These are phyloP conservation scores for Brassica incana DNA, from an alignment of 345 rosid genomes.

Conservation along the genomic window DNA sequence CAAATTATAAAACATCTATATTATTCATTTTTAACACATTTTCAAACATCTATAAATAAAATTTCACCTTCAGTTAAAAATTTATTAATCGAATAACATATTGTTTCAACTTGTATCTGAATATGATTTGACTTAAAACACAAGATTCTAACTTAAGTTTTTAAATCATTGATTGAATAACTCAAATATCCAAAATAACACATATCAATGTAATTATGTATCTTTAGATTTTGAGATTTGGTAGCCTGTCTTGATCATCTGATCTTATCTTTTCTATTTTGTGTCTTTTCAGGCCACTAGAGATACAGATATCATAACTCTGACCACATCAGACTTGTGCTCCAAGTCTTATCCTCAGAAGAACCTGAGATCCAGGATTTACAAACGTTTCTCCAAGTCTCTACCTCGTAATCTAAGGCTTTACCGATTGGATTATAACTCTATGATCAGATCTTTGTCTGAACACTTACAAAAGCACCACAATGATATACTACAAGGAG, in stretches of 20 bases:
- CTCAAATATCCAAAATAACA: neutral
- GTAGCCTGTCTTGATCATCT: neutral
- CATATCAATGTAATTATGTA: neutral
- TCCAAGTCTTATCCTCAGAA: neutral
- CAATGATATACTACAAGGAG: neutral
- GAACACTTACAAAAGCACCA: neutral
- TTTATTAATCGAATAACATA: neutral
- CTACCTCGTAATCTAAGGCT: neutral
- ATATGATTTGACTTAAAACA: neutral
- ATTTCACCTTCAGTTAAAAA: neutral
- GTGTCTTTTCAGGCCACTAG: neutral
- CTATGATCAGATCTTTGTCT: neutral
- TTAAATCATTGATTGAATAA: neutral
- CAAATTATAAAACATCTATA: neutral
- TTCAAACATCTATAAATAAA: neutral
- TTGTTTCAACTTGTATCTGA: neutral
- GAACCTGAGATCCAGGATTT: neutral
- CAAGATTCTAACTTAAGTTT: neutral
- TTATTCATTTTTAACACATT: neutral
- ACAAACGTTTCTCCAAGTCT: neutral
- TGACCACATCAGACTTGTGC: neutral
- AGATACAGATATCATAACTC: neutral
- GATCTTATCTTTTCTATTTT: neutral
- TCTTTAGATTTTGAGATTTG: neutral
- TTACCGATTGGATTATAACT: conserved; percentile 6